Base-by-base conservation (phyloP, 164 flowering plant species). In the Tetrastigma voinierianum region DNA sequence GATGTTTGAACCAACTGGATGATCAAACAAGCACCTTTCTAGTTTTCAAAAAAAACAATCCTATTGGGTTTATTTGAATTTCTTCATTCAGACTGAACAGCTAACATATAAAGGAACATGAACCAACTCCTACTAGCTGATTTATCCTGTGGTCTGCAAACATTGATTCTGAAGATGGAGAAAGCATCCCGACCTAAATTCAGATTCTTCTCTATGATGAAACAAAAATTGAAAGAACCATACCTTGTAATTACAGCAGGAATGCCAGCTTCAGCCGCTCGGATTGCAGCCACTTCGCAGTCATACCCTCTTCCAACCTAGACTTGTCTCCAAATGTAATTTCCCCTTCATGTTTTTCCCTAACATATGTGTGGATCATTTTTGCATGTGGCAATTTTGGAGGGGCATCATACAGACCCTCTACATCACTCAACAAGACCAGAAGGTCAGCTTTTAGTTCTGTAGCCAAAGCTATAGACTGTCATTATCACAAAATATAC, bases 401-500 rank as follows among this genome's bases (percentile, higher is more conserved):
- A 61, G 98, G 97, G 51, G 94, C 93, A 75, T 88, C 88, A 47
- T 84, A 93, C 19, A 93, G 86, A 25, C 98, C 98, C 43, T 91
- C 98, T 2, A 93, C 98, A 80, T 93, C 98, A 77, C 97, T 93
- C 78, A 93, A 76, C 68, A 93, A 64, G 55, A 93, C 72, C 73
- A 91, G 94, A 65, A 93, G 92, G 70, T 93, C 96, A 54, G 92
- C 98, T 74, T 88, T 88, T 17, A 91, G 81, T 70, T 91, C 94
- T 70, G 86, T 59, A 74, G 97, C 96, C 73, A 93, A 64, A 49
- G 90, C 96, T 47, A 97, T 60, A 93, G 79, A 76, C 98, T 91
- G 77, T 90, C 98, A 68, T 89, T 93, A 61, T 93, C 97, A 97
- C 97, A 93, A 66, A 93, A 93, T 69, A 93, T 93, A 46, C 98